These are phyloP conservation scores for Corylus heterophylla DNA, from an alignment of 306 rosid species.

Conservation along the genomic window DNA sequence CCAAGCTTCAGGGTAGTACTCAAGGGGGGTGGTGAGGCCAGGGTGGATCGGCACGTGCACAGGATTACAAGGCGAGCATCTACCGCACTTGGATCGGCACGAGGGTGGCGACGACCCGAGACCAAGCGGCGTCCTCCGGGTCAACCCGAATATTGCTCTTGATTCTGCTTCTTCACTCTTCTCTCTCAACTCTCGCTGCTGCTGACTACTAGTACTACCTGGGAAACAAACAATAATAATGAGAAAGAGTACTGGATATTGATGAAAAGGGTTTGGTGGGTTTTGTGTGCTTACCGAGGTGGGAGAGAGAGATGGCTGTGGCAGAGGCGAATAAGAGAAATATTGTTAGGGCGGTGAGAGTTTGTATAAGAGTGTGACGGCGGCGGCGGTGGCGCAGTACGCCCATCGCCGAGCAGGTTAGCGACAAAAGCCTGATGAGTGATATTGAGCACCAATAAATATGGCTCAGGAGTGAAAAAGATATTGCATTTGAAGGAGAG, in stretches of 20 bases:
- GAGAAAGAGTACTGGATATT: too few species aligned
- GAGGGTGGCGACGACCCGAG: constrained; percentile 88
- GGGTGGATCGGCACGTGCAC: constrained; percentile 90
- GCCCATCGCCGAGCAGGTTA: constrained; percentile 52
- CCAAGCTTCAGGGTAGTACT: constrained; percentile 99
- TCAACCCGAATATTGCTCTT: constrained; percentile 8
- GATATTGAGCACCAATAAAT: not conserved
- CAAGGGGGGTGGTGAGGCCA: constrained; percentile 66
- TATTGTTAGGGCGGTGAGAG: constrained; percentile 46
- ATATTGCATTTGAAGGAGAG: not conserved
- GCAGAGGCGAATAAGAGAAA: constrained; percentile 54
- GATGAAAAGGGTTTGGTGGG: not conserved
- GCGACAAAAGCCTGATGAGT: not conserved
- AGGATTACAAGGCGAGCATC: constrained; percentile 74
- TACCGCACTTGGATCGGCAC: constrained; percentile 81
- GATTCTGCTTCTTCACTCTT: not conserved
- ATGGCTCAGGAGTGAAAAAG: not conserved
- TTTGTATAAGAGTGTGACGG: constrained; percentile 25
- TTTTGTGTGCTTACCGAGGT: constrained; percentile 38
- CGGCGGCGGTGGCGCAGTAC: constrained; percentile 39
- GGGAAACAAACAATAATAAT: not conserved
- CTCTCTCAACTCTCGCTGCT: constrained; percentile 8
- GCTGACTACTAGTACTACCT: constrained; percentile 21
- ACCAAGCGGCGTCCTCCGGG: constrained; percentile 45
- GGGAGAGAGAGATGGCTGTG: constrained; percentile 41